Base-by-base conservation (phyloP, 2,329 filamentous ascomycete genomes). In the Ophiostoma ips region DNA sequence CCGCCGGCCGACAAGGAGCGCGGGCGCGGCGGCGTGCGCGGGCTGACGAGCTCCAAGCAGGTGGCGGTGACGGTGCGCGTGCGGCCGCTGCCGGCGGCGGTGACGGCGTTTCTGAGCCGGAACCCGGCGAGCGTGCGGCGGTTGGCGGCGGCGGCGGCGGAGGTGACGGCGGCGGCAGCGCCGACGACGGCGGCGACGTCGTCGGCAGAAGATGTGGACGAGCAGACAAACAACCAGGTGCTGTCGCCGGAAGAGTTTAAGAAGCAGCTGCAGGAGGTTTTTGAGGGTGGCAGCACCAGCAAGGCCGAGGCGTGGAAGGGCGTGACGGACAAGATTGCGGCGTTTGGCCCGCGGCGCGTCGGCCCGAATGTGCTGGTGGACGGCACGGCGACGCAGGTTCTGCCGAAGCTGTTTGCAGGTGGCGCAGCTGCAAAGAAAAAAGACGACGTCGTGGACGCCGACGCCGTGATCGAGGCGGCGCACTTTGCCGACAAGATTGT, bases 311-410 rank as follows among this genome's bases (percentile, higher is more conserved):
- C 77, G 1, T 96, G 89, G 87, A 79, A 79, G 55, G 79, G 79
- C 54, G 71, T 83, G 11, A 76, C 92, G 28, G 81, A 94, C 53
- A 81, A 81, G 59, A 90, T 98, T 58, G 78, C 81, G n/a, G 84
- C 87, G 0, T 98, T 98, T 63, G 92, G 90, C 0, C 90, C 92
- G 2, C 75, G 84, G 50, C 72, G 90, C 57, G 81, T 81, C 12
- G 92, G 92, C 0, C 87, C 90, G 1, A 98, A 98, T 62, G 67
- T 98, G 5, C 73, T 98, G 7, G 79, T 98, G 52, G 92, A 98
- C 63, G 73, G 79, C 4, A 95, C 90, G 0, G 71, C 77, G 37
- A 77, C 78, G 16, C 76, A 80, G 34, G 78, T 84, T 38, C 85
- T 86, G 57, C 73, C 82, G 45, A 84, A 79, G 68, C 81, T 87